phyloP scores from a whole-genome alignment of 1,284 basidiomycete genomes.

The Afroboletus lepidellus region DNA sequence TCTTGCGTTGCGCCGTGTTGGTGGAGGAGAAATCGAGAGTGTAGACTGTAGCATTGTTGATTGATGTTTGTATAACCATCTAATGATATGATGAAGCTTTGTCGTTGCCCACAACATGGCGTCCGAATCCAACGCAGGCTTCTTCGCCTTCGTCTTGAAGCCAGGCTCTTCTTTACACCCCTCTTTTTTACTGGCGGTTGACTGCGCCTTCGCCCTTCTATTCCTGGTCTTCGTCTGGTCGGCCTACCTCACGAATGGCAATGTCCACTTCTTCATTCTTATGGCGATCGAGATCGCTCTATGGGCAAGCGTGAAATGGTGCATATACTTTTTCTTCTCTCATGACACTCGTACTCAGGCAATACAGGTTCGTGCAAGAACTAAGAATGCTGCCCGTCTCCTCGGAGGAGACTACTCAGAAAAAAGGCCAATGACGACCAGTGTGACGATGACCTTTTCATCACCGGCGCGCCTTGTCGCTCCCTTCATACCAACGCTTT shows the following conservation, averaged over 20 bases:
- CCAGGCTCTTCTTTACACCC: slow-evolving; percentile 76
- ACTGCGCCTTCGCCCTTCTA: slow-evolving; percentile 56
- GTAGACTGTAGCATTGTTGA: slow-evolving; percentile 15
- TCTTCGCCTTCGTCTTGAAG: slow-evolving; percentile 56
- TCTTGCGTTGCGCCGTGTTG: slow-evolving; percentile 10
- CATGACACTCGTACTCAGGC: slow-evolving; percentile 1
- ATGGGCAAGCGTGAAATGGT: slow-evolving; percentile 82
- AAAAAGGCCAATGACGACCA: slow-evolving; percentile 28
- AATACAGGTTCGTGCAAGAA: slow-evolving; percentile 53
- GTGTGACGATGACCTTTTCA: background rate
- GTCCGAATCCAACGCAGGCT: slow-evolving; percentile 22
- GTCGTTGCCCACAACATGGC: slow-evolving; percentile 18
- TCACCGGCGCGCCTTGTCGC: slow-evolving; percentile 52
- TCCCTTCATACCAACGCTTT: slow-evolving; percentile 83
- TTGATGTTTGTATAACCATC: slow-evolving; percentile 17
- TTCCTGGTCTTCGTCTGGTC: slow-evolving; percentile 57
- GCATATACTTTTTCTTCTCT: slow-evolving; percentile 22
- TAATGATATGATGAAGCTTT: background rate
- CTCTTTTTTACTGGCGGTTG: slow-evolving; percentile 61
- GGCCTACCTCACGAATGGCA: slow-evolving; percentile 57
- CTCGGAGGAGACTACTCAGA: slow-evolving; percentile 20
- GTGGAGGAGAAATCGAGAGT: background rate
- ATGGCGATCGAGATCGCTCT: slow-evolving; percentile 62
- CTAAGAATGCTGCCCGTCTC: slow-evolving; percentile 37
- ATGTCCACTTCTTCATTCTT: slow-evolving; percentile 60